phyloP scores from a whole-genome alignment of 2,329 filamentous ascomycete genomes.

The Eutypella sp. region DNA sequence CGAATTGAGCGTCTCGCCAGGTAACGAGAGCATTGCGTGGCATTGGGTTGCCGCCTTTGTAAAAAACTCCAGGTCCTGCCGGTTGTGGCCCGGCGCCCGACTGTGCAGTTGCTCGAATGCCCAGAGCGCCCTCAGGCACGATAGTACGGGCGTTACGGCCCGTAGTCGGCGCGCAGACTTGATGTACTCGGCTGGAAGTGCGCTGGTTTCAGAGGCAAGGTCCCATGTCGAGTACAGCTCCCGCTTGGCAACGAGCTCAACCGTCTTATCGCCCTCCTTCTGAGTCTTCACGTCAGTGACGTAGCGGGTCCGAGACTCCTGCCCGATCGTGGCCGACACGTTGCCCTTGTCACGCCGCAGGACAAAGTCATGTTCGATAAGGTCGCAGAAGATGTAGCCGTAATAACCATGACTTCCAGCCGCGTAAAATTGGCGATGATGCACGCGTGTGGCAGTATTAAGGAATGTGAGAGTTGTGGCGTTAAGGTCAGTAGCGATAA shows the following conservation, averaged over 20 bases:
- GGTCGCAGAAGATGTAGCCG: conserved; percentile 90
- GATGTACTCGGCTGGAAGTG: conserved; percentile 64
- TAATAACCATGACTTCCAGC: conserved; percentile 84
- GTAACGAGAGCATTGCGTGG: conserved; percentile 68
- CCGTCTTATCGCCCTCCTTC: conserved; percentile 62
- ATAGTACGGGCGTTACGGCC: conserved; percentile 77
- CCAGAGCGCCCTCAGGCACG: conserved; percentile 86
- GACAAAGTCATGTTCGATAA: conserved; percentile 85
- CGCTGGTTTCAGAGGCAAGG: conserved; percentile 73
- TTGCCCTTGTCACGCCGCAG: conserved; percentile 84
- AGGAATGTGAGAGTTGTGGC: conserved; percentile 70
- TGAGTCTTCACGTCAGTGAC: conserved; percentile 69
- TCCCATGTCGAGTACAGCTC: conserved; percentile 86
- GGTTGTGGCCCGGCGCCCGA: conserved; percentile 49
- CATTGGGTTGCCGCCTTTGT: conserved; percentile 72
- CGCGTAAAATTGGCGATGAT: conserved; percentile 80
- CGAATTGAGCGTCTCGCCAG: conserved; percentile 60
- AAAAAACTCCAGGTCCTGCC: conserved; percentile 68
- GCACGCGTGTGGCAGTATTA: conserved; percentile 80
- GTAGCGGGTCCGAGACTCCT: conserved; percentile 73
- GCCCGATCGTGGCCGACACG: conserved; percentile 50
- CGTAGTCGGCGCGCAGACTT: conserved; percentile 64
- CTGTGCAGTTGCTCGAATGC: conserved; percentile 65
- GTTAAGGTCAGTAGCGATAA: conserved; percentile 85
- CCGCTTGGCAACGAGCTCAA: conserved; percentile 86